These are phyloP conservation scores for Lentinula sp. DNA, from an alignment of 768 basidiomycete species.

Conservation along the genomic window DNA sequence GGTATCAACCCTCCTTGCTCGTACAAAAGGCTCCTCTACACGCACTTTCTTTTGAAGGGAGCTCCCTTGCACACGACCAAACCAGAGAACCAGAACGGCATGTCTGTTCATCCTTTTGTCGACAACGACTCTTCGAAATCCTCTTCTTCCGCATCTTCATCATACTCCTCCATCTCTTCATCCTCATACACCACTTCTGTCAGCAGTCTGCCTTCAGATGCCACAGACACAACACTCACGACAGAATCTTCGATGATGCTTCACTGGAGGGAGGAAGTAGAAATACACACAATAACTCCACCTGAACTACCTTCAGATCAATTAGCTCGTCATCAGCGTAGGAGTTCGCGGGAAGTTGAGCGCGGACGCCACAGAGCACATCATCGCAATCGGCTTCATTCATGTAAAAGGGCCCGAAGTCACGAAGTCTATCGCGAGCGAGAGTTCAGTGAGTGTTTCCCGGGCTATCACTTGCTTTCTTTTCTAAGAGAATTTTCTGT, in stretches of 20 bases:
- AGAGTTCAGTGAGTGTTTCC: conserved; percentile 1
- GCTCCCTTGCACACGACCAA: background rate
- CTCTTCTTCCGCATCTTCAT: conserved; percentile 1
- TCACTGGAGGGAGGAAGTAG: conserved; percentile 5
- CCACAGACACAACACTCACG: background rate
- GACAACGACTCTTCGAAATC: background rate
- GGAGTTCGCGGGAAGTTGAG: background rate
- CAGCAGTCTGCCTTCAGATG: background rate
- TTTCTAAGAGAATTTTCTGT: background rate
- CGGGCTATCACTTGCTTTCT: background rate
- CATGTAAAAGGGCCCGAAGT: conserved; percentile 5
- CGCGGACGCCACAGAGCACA: conserved; percentile 5
- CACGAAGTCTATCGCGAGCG: conserved; percentile 2
- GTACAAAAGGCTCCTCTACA: background rate
- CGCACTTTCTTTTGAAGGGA: background rate
- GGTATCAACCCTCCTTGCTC: background rate
- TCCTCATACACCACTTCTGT: conserved; percentile 2
- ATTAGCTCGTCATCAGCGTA: background rate
- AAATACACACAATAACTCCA: background rate
- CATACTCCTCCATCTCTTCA: background rate
- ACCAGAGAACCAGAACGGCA: background rate
- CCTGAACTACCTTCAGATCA: background rate
- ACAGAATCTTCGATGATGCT: conserved; percentile 6
- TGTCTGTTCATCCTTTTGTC: background rate
- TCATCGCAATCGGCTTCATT: conserved; percentile 3